Evolutionary conservation across 108 stramenopile species (phyloP).

Genomic region (Seminavis robusta): DNA sequence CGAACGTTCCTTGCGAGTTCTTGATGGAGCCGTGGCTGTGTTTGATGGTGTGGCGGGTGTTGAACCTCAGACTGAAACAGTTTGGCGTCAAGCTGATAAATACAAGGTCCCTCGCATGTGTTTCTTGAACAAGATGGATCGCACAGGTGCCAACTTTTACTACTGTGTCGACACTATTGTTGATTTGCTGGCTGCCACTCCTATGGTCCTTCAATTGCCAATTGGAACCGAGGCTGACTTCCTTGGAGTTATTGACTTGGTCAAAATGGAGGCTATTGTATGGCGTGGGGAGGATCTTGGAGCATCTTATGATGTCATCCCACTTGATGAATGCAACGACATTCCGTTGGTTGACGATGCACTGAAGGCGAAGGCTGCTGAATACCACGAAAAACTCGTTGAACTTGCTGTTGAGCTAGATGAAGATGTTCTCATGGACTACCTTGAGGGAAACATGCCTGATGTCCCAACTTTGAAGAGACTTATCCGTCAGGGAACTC

Average conservation of each 20-base stretch:
- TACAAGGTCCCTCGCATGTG: constrained; percentile 98
- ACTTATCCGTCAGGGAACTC: constrained; percentile 91
- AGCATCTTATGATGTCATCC: constrained; percentile 89
- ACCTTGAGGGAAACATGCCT: constrained; percentile 83
- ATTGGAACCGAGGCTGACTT: constrained; percentile 93
- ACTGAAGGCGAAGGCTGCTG: constrained; percentile 75
- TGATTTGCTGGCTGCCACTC: constrained; percentile 88
- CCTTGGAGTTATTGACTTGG: constrained; percentile 94
- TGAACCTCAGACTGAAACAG: constrained; percentile 98
- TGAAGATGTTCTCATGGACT: constrained; percentile 89
- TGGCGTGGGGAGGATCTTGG: constrained; percentile 98
- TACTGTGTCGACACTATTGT: constrained; percentile 93
- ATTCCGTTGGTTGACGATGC: constrained; percentile 86
- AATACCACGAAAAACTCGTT: constrained; percentile 83
- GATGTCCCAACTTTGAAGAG: constrained; percentile 76
- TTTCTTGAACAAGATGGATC: constrained; percentile 99
- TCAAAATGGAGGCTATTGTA: constrained; percentile 95
- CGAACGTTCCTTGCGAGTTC: constrained; percentile 95
- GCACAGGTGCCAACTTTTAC: constrained; percentile 97
- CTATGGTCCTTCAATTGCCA: constrained; percentile 93
- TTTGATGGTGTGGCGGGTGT: constrained; percentile 99
- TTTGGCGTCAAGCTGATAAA: constrained; percentile 97
- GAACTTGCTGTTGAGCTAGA: constrained; percentile 89
- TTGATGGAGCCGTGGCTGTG: constrained; percentile 98
- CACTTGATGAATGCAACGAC: constrained; percentile 83